Conservation (phyloP, 176 grass and related monocot species). For the Miscanthus lutarioriparius region DNA sequence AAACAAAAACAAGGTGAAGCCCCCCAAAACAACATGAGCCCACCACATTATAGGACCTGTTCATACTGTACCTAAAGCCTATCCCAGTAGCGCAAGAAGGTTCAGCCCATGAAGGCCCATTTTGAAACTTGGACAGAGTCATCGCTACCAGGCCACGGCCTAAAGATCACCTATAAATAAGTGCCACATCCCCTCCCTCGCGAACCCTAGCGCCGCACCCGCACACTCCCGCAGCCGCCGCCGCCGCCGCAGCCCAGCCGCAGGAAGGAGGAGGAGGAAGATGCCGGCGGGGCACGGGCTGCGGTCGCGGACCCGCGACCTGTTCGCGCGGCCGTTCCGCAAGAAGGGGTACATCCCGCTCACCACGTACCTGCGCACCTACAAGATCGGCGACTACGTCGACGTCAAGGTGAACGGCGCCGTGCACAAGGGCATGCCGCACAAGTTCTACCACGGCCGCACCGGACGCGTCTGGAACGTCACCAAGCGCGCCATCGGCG, state of each 20-base stretch:
- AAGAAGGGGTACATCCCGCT: conserved; percentile 90
- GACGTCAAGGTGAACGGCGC: conserved; percentile 93
- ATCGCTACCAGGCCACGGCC: not conserved
- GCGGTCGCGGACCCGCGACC: conserved; percentile 71
- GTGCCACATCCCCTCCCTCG: not conserved
- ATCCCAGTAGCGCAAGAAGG: not conserved
- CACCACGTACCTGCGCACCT: conserved; percentile 80
- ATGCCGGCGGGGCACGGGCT: conserved; percentile 90
- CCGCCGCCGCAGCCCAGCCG: conserved; percentile 17
- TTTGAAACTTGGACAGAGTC: not conserved
- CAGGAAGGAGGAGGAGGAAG: conserved; percentile 26
- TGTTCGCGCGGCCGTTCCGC: conserved; percentile 63
- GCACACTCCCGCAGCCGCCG: not conserved
- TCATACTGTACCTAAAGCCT: not conserved
- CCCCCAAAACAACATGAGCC: not conserved
- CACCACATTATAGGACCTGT: not conserved
- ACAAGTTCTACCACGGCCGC: conserved; percentile 97
- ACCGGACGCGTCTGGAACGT: conserved; percentile 83
- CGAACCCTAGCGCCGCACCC: conserved; percentile 44
- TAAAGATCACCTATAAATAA: not conserved
- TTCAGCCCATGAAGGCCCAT: not conserved
- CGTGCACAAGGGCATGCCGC: conserved; percentile 91
- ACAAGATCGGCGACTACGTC: conserved; percentile 90
- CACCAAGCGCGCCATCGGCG: conserved; percentile 96
- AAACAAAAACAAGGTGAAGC: too few relatives aligned